These are phyloP conservation scores for Tuber magnatum DNA, from an alignment of 495 filamentous ascomycete genomes.

Conservation along the genomic window DNA sequence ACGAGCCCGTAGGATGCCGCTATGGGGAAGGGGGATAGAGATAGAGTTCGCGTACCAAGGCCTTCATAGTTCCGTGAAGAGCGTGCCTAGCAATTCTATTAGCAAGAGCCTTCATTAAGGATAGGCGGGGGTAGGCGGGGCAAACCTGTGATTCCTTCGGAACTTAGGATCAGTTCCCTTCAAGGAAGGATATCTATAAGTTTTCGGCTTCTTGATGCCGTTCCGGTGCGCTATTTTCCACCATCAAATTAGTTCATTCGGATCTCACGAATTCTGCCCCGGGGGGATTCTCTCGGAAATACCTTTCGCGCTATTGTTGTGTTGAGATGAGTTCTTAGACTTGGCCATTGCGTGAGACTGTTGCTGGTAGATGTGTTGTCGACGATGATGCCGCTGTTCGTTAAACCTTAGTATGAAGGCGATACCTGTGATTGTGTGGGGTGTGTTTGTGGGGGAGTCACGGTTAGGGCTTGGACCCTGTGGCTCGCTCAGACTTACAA, in stretches of 20 bases:
- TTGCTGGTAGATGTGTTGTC: conserved; percentile 18
- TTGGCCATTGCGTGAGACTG: conserved; percentile 51
- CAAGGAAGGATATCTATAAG: conserved; percentile 93
- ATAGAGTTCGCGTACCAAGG: conserved; percentile 64
- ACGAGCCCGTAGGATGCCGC: not conserved
- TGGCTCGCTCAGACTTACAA: conserved; percentile 7
- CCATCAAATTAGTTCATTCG: conserved; percentile 13
- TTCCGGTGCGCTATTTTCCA: conserved; percentile 34
- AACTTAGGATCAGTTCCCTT: conserved; percentile 99
- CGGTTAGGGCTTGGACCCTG: conserved; percentile 1
- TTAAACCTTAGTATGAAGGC: conserved; percentile 7
- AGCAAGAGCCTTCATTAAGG: conserved; percentile 6
- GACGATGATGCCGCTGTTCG: not conserved
- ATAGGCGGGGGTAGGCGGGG: conserved; percentile 1
- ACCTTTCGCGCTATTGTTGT: conserved; percentile 97
- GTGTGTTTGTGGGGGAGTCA: conserved; percentile 6
- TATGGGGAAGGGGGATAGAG: conserved; percentile 8
- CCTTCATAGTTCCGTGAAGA: conserved; percentile 95
- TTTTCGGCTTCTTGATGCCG: conserved; percentile 99
- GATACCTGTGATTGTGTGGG: conserved; percentile 5
- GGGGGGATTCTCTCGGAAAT: conserved; percentile 42
- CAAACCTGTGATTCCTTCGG: conserved; percentile 84
- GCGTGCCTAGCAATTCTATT: conserved; percentile 56
- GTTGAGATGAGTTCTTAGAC: conserved; percentile 99
- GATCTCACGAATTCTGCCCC: not conserved